Percentiles rank a stretch among this genome's conserved stretches.
phyloP scores from a whole-genome alignment of 2,329 filamentous ascomycete species.

The Stenocarpella maydis region DNA sequence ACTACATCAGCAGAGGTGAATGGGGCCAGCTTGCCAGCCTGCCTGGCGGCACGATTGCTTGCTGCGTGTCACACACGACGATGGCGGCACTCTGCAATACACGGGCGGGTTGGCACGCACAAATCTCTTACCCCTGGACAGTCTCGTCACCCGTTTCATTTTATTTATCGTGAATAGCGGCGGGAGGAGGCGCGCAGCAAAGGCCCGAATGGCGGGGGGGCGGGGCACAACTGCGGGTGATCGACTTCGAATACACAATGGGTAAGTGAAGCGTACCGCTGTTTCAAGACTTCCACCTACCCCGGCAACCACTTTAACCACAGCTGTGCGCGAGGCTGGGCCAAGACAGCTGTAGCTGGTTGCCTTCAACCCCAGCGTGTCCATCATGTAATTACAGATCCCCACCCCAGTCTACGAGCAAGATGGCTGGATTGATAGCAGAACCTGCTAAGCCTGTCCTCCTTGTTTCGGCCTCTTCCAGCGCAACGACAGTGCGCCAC shows the following conservation, averaged over 20 bases:
- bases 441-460: conserved; percentile 25
- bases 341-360: not conserved
- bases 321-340: conserved; percentile 16
- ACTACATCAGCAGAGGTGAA: not conserved
- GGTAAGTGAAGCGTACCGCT: conserved; percentile 23
- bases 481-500: not conserved
- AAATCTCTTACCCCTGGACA: not conserved
- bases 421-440: not conserved
- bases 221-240: conserved; percentile 15
- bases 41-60: not conserved
- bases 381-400: conserved; percentile 11
- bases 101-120: conserved; percentile 12
- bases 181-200: conserved; percentile 1
- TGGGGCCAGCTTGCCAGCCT: not conserved
- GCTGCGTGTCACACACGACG: conserved; percentile 9
- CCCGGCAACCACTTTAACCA: not conserved
- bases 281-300: conserved; percentile 17
- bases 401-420: conserved; percentile 7
- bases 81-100: conserved; percentile 7
- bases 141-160: conserved; percentile 23
- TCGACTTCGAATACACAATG: not conserved
- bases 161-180: conserved; percentile 18
- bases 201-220: not conserved
- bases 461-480: conserved; percentile 24
- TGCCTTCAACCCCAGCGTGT: not conserved